Conservation (phyloP, 129 eudicot species). For the Chrysanthemum lavandulifolium region DNA sequence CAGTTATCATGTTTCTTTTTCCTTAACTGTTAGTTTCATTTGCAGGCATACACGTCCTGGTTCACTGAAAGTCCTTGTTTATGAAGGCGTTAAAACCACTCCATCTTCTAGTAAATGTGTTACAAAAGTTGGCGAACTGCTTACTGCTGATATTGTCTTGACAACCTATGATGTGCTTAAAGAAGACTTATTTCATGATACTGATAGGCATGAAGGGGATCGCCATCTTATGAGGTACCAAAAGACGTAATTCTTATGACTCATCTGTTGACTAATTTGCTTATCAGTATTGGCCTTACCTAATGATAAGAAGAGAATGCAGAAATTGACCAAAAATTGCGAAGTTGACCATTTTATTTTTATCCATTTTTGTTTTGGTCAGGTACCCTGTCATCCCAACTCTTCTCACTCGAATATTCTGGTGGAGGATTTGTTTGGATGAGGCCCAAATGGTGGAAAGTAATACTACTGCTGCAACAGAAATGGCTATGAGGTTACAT, state of each 20-base stretch:
- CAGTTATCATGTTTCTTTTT: background rate
- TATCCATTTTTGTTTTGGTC: conserved; percentile 17
- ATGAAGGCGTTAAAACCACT: conserved; percentile 79
- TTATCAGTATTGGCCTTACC: background rate
- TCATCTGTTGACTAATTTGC: conserved; percentile 4
- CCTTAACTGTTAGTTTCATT: conserved; percentile 22
- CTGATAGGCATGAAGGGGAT: conserved; percentile 93
- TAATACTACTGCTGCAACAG: conserved; percentile 81
- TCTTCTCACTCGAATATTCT: conserved; percentile 66
- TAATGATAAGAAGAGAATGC: background rate
- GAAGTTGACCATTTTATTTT: background rate
- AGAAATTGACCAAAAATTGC: conserved; percentile 1
- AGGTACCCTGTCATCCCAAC: conserved; percentile 95
- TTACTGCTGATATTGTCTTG: conserved; percentile 77
- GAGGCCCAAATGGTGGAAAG: conserved; percentile 99
- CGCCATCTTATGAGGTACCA: conserved; percentile 74
- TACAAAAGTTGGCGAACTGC: conserved; percentile 54
- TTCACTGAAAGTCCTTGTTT: conserved; percentile 66
- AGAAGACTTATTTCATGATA: conserved; percentile 87
- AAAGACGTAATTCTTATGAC: conserved; percentile 52
- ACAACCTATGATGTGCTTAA: conserved; percentile 93
- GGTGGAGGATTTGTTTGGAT: conserved; percentile 99
- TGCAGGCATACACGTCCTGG: conserved; percentile 87
- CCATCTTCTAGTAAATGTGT: conserved; percentile 39
- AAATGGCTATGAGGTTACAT: conserved; percentile 87